phyloP scores from a whole-genome alignment of 2,329 filamentous ascomycete genomes.

The Trichothecium roseum region DNA sequence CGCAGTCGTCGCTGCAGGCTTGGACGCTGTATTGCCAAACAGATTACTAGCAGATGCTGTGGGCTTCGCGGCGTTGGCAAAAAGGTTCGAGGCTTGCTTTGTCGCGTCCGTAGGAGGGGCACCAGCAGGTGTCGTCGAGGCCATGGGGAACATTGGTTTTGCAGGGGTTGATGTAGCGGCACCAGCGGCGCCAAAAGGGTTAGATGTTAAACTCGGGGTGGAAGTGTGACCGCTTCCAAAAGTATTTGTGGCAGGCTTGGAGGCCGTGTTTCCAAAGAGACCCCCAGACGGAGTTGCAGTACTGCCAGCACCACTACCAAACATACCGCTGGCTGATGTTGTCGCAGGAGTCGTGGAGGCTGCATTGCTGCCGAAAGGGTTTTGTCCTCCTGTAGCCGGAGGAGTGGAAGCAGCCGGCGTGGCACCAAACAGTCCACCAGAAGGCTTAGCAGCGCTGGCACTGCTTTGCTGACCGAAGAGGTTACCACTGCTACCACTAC shows the following conservation, averaged over 20 bases:
- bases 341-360: slow-evolving; percentile 10
- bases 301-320: slow-evolving; percentile 5
- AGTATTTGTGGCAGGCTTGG: slow-evolving; percentile 11
- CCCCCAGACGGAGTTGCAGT: slow-evolving; percentile 5
- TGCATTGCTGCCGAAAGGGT: slow-evolving; percentile 9
- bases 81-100: slow-evolving; percentile 20
- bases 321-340: slow-evolving; percentile 9
- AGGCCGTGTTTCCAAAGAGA: slow-evolving; percentile 9
- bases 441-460: slow-evolving; percentile 11
- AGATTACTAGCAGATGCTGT: slow-evolving; percentile 3
- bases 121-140: slow-evolving; percentile 45
- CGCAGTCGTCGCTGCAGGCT: slow-evolving; percentile 9
- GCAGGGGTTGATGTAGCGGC: slow-evolving; percentile 23
- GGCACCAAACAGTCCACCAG: slow-evolving; percentile 15
- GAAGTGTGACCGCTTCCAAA: slow-evolving; percentile 12
- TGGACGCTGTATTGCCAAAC: slow-evolving; percentile 8
- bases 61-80: slow-evolving; percentile 12
- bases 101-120: slow-evolving; percentile 32
- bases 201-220: slow-evolving; percentile 8
- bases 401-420: slow-evolving; percentile 13
- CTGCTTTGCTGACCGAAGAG: slow-evolving; percentile 22
- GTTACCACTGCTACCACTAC: slow-evolving; percentile 14
- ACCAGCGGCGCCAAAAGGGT: slow-evolving; percentile 19
- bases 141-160: slow-evolving; percentile 37
- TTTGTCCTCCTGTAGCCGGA: slow-evolving; percentile 2